Percentiles rank a stretch among this genome's conserved stretches.
Conservation (phyloP, 306 rosid genomes). For the Cucurbita argyrosperma region DNA sequence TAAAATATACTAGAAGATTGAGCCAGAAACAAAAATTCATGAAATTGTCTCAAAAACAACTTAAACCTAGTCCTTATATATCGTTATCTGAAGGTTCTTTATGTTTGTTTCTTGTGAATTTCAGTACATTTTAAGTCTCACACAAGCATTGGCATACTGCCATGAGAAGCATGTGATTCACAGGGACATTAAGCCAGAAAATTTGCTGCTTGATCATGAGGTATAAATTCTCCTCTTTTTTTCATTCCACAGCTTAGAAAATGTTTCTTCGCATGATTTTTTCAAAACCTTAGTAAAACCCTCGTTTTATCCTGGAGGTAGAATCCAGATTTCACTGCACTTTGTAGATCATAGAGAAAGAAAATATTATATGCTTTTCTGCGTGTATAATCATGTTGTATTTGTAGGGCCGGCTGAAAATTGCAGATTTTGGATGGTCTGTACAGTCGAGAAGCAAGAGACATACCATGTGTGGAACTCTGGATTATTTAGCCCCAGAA, state of each 20-base stretch:
- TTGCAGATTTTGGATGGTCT: constrained; percentile 93
- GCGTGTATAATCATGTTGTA: not conserved
- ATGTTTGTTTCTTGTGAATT: constrained; percentile 9
- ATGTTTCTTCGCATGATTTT: not conserved
- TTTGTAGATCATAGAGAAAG: not conserved
- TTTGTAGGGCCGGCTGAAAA: constrained; percentile 71
- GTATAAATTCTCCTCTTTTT: constrained; percentile 13
- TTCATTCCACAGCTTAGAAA: not conserved
- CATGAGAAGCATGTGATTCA: constrained; percentile 90
- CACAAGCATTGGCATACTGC: constrained; percentile 75
- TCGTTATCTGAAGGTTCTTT: not conserved
- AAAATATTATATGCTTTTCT: not conserved
- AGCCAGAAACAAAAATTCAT: not conserved
- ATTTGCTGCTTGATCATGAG: constrained; percentile 79
- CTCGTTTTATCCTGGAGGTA: not conserved
- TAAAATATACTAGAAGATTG: not conserved
- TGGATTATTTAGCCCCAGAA: constrained; percentile 90
- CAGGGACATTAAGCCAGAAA: constrained; percentile 89
- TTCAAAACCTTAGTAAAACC: not conserved
- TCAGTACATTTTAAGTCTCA: constrained; percentile 66
- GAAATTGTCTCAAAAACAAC: not conserved
- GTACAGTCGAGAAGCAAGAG: constrained; percentile 73
- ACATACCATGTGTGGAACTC: constrained; percentile 82
- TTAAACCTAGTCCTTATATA: not conserved
- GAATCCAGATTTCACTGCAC: not conserved